Base-by-base conservation (phyloP, 2,329 filamentous ascomycete species). In the Diaporthe destruens region DNA sequence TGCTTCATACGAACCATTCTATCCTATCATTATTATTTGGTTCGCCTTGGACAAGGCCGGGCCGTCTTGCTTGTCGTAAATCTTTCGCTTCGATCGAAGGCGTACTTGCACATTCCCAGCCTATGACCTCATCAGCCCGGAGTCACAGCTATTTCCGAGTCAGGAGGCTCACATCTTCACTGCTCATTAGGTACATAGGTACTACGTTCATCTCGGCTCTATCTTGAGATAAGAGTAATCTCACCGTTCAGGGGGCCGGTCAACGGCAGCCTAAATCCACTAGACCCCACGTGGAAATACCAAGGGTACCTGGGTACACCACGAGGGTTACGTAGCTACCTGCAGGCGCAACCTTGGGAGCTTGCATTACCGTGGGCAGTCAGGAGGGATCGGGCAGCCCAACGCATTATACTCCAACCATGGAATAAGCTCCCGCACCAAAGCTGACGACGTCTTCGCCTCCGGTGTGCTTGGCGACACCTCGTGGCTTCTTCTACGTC, bases 121-220 rank as follows among this genome's bases (percentile, higher is more conserved):
- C 61, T 65, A 39, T 65, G 44, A 65, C 20, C 61, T 36, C 44
- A 36, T 25, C 5, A 23, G 2, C 7, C 7, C 44, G 3, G 32
- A 39, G 39, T 63, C 16, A 47, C 39, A 63, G 39, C 57, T 47
- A 57, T 57, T 49, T 69, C 11, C 42, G 66, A 69, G 53, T 25
- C 32, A 57, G 8, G 42, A 16, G 34, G 65, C 42, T 49, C 16
- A 54, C 36, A 67, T 71, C 53, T 54, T 57, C 42, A 67, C 67
- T 57, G 36, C 53, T 59, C 34, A 51, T 29, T 57, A 14, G 16
- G 39, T 42, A 18, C 14, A 42, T 2, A 6, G 16, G 14, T 42
- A 6, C 23, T 23, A 18, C 39, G 18, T 65, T 71, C 70, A 71
- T 71, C 53, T 71, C 70, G 70, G 59, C 61, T 71, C 70, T 20